phyloP scores from a whole-genome alignment of 2,329 filamentous ascomycete genomes.

The Fusarium sp. region DNA sequence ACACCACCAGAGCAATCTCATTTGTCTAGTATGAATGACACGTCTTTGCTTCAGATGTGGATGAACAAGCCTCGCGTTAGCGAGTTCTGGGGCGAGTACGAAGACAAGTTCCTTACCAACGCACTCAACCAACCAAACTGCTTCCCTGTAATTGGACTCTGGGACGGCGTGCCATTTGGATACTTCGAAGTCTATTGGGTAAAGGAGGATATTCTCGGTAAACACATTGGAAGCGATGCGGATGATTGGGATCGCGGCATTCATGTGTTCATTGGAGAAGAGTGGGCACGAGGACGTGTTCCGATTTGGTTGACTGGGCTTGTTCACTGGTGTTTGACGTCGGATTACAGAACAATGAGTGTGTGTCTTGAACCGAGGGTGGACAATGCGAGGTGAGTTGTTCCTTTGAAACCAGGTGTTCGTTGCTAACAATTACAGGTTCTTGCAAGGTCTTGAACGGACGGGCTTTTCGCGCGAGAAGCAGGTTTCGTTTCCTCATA shows the following conservation, averaged over 20 bases:
- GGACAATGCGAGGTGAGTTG: constrained; percentile 84
- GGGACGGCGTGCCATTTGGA: constrained; percentile 94
- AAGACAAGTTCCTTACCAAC: constrained; percentile 73
- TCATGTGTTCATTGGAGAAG: constrained; percentile 90
- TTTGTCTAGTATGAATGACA: constrained; percentile 62
- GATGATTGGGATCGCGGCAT: constrained; percentile 89
- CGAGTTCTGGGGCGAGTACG: constrained; percentile 82
- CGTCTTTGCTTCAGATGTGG: constrained; percentile 80
- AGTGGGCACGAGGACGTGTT: constrained; percentile 89
- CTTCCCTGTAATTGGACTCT: constrained; percentile 92
- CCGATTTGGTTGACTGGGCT: constrained; percentile 84
- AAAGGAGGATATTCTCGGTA: constrained; percentile 86
- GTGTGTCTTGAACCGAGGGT: constrained; percentile 90
- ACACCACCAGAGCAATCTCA: constrained; percentile 55
- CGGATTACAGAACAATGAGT: constrained; percentile 83
- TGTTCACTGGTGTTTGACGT: constrained; percentile 85
- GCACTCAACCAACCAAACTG: constrained; percentile 77
- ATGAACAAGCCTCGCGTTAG: constrained; percentile 87
- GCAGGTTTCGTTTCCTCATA: constrained; percentile 89
- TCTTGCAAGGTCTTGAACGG: constrained; percentile 72
- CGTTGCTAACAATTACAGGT: constrained; percentile 40
- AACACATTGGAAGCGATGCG: constrained; percentile 72
- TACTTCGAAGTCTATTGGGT: constrained; percentile 99
- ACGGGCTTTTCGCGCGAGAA: constrained; percentile 87
- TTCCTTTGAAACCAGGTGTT: not conserved